Conservation (phyloP, 371 early-diverging fungal genomes). For the Sanchytrium tribonematis region DNA sequence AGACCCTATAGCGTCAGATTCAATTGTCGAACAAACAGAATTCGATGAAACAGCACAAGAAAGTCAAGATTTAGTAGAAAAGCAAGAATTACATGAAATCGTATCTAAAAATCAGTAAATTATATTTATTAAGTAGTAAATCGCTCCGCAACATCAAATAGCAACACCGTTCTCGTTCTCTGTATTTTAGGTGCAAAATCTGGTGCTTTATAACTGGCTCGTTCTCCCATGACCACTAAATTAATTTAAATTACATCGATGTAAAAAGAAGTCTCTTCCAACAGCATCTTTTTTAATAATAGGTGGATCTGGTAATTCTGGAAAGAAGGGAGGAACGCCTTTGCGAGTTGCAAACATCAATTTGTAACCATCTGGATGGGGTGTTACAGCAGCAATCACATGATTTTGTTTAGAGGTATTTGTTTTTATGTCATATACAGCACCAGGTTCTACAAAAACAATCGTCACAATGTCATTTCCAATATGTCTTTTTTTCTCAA, state of each 20-base stretch:
- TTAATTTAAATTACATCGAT: slow-evolving; percentile 13
- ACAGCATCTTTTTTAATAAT: slow-evolving; percentile 20
- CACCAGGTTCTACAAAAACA: slow-evolving; percentile 17
- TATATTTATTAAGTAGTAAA: background rate
- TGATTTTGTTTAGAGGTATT: slow-evolving; percentile 24
- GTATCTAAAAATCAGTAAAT: too few species aligned
- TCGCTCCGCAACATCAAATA: slow-evolving; percentile 17
- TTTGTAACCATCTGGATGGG: slow-evolving; percentile 16
- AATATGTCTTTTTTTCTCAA: slow-evolving; percentile 51
- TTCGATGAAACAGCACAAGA: too few species aligned
- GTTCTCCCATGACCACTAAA: slow-evolving; percentile 37
- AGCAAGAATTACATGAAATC: too few species aligned
- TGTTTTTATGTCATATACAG: slow-evolving; percentile 14
- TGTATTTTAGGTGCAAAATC: slow-evolving; percentile 26
- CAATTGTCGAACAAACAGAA: too few species aligned
- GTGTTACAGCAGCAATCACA: slow-evolving; percentile 17
- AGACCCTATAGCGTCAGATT: too few species aligned
- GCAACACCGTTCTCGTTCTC: slow-evolving; percentile 19
- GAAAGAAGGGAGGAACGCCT: slow-evolving; percentile 30
- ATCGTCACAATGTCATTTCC: slow-evolving; percentile 41
- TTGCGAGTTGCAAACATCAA: slow-evolving; percentile 22
- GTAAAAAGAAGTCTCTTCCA: slow-evolving; percentile 25
- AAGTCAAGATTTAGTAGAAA: too few species aligned
- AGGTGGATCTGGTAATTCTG: slow-evolving; percentile 29
- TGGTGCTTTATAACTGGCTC: slow-evolving; percentile 38